Evolutionary conservation across 2,329 filamentous ascomycete genomes (phyloP).

Genomic region (Alternaria angustiovoidea): DNA sequence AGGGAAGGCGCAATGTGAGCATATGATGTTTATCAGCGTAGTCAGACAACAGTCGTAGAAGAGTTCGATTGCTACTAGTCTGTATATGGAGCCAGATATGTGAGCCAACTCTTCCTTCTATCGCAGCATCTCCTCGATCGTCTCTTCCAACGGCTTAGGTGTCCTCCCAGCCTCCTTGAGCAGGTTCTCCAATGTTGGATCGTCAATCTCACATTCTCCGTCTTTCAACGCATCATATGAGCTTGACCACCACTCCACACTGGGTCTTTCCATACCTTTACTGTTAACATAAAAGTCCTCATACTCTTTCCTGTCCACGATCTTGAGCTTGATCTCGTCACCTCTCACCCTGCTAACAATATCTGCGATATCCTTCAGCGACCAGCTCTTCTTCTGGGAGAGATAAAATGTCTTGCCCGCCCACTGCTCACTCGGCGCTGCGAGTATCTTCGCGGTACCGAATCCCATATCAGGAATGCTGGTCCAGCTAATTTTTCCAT

Average conservation of each 20-base stretch:
- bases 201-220: slow-evolving; percentile 54
- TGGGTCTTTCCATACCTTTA: slow-evolving; percentile 45
- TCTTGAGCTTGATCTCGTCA: slow-evolving; percentile 45
- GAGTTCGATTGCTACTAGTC: not conserved
- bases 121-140: slow-evolving; percentile 53
- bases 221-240: slow-evolving; percentile 56
- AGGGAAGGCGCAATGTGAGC: not conserved
- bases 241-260: slow-evolving; percentile 57
- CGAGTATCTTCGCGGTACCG: slow-evolving; percentile 53
- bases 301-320: slow-evolving; percentile 51
- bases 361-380: slow-evolving; percentile 39
- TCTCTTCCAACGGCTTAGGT: slow-evolving; percentile 51
- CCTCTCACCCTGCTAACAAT: slow-evolving; percentile 39
- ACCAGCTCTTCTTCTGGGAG: slow-evolving; percentile 38
- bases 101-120: not conserved
- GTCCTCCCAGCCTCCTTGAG: slow-evolving; percentile 45
- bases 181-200: slow-evolving; percentile 52
- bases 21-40: not conserved
- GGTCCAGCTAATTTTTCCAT: slow-evolving; percentile 56
- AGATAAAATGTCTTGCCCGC: slow-evolving; percentile 52
- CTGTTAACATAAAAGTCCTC: slow-evolving; percentile 52
- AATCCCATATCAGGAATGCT: slow-evolving; percentile 55
- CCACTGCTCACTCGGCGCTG: slow-evolving; percentile 42
- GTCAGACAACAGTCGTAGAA: not conserved
- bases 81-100: not conserved